Conservation (phyloP, 257 asterid genomes). For the Scutellaria galericulata region DNA sequence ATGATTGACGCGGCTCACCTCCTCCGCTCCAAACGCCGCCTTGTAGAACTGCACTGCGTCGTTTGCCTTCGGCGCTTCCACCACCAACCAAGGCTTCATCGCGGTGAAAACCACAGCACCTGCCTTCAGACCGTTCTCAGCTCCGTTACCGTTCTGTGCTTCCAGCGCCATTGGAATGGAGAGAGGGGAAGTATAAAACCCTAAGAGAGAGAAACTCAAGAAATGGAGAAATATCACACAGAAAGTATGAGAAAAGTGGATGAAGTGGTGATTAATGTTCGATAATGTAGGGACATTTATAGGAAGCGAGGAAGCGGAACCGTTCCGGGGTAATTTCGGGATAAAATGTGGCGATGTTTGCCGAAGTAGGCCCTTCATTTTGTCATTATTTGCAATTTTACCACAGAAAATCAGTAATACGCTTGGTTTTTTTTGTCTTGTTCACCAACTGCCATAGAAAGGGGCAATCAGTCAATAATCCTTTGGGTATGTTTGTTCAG, state of each 20-base stretch:
- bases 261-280: background rate
- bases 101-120: slow-evolving; percentile 45
- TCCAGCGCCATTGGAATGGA: slow-evolving; percentile 48
- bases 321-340: slow-evolving; percentile 35
- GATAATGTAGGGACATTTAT: slow-evolving; percentile 41
- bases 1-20: slow-evolving; percentile 58
- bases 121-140: slow-evolving; percentile 33
- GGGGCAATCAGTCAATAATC: background rate
- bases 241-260: background rate
- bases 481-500: no score
- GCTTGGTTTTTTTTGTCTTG: slow-evolving; percentile 14
- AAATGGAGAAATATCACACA: slow-evolving; percentile 1
- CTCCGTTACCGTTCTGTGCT: slow-evolving; percentile 42
- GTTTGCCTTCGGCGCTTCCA: slow-evolving; percentile 60
- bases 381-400: slow-evolving; percentile 32
- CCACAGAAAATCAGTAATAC: background rate
- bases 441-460: slow-evolving; percentile 33
- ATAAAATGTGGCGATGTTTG: slow-evolving; percentile 1
- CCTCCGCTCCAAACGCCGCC: slow-evolving; percentile 83
- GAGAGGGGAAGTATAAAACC: slow-evolving; percentile 24
- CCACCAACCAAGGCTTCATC: slow-evolving; percentile 62
- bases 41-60: slow-evolving; percentile 78
- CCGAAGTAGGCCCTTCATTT: slow-evolving; percentile 26
- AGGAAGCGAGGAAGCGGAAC: slow-evolving; percentile 61
- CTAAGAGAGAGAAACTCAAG: slow-evolving; percentile 33